phyloP scores from a whole-genome alignment of 441 rosid genomes.

The Adansonia grandidieri region DNA sequence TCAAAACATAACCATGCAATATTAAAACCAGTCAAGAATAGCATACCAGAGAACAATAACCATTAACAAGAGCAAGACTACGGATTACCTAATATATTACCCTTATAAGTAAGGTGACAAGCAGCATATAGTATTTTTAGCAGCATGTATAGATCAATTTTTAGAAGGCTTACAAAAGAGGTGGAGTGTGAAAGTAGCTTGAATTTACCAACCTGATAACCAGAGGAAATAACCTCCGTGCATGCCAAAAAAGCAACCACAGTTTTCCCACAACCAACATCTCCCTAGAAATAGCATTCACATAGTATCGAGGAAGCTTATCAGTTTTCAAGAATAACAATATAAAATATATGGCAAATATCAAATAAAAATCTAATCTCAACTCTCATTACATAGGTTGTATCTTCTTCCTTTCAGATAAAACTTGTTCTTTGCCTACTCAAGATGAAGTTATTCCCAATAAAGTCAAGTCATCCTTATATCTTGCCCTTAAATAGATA shows the following conservation, averaged over 20 bases:
- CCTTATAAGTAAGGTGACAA: not conserved
- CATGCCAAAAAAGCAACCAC: conserved; percentile 95
- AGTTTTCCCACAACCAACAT: conserved; percentile 99
- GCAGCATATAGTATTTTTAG: conserved; percentile 1
- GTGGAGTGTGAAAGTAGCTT: conserved; percentile 11
- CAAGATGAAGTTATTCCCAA: conserved; percentile 15
- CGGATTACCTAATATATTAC: conserved; percentile 21
- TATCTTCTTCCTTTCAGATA: not conserved
- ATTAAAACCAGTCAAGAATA: conserved; percentile 23
- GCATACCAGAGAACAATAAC: conserved; percentile 4
- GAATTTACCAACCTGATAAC: conserved; percentile 77
- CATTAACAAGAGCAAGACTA: conserved; percentile 13
- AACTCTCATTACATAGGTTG: not conserved
- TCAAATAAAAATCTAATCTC: conserved; percentile 18
- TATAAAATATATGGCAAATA: conserved; percentile 12
- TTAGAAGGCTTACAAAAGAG: not conserved
- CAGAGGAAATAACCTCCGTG: conserved; percentile 91
- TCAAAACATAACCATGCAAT: conserved; percentile 1
- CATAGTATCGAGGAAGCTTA: conserved; percentile 21
- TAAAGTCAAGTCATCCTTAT: not conserved
- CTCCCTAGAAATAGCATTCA: conserved; percentile 61
- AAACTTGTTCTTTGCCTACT: conserved; percentile 11
- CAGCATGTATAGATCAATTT: not conserved
- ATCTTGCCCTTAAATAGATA: not conserved
- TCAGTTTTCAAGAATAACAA: conserved; percentile 17